These are phyloP conservation scores for Annulohypoxylon nitens DNA, from an alignment of 495 filamentous ascomycete genomes.

Conservation along the genomic window DNA sequence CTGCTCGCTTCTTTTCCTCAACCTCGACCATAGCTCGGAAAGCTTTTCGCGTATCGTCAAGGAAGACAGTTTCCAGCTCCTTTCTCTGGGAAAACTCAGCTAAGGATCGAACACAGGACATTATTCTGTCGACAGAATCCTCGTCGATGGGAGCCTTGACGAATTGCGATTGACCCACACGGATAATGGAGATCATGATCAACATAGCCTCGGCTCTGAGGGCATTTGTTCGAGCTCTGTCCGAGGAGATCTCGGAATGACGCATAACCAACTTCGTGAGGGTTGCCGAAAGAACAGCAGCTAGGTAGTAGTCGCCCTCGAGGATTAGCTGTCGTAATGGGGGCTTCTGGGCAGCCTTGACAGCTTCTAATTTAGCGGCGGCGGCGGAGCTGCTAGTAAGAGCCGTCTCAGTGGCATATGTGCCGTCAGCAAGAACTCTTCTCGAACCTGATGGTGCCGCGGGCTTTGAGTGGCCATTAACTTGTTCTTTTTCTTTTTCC, in stretches of 20 bases:
- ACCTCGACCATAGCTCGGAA: slow-evolving; percentile 99
- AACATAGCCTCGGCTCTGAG: slow-evolving; percentile 98
- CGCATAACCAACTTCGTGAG: slow-evolving; percentile 99
- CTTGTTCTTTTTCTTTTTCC: slow-evolving; percentile 75
- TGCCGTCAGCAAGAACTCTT: slow-evolving; percentile 95
- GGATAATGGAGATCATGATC: slow-evolving; percentile 98
- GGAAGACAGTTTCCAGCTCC: slow-evolving; percentile 89
- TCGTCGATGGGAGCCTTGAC: slow-evolving; percentile 98
- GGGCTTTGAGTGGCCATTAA: slow-evolving; percentile 83
- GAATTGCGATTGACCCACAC: slow-evolving; percentile 97
- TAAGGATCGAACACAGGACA: slow-evolving; percentile 93
- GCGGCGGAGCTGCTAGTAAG: slow-evolving; percentile 91
- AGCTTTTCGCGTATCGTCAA: slow-evolving; percentile 95
- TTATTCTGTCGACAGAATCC: slow-evolving; percentile 96
- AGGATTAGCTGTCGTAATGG: slow-evolving; percentile 95
- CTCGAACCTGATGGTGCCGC: slow-evolving; percentile 84
- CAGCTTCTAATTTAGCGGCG: slow-evolving; percentile 92
- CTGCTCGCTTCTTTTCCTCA: slow-evolving; percentile 96
- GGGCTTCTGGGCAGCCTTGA: slow-evolving; percentile 97
- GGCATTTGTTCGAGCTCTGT: slow-evolving; percentile 89
- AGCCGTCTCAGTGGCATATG: slow-evolving; percentile 96
- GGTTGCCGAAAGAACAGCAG: slow-evolving; percentile 91
- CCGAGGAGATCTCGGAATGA: slow-evolving; percentile 92
- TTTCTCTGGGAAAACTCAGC: slow-evolving; percentile 91
- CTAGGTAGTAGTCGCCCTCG: slow-evolving; percentile 98